Evolutionary conservation across 202 grass and related monocot species (phyloP), one percentile per base, ranked within the genome.

Genomic region (Schoenoplectus tabernaemontani): DNA sequence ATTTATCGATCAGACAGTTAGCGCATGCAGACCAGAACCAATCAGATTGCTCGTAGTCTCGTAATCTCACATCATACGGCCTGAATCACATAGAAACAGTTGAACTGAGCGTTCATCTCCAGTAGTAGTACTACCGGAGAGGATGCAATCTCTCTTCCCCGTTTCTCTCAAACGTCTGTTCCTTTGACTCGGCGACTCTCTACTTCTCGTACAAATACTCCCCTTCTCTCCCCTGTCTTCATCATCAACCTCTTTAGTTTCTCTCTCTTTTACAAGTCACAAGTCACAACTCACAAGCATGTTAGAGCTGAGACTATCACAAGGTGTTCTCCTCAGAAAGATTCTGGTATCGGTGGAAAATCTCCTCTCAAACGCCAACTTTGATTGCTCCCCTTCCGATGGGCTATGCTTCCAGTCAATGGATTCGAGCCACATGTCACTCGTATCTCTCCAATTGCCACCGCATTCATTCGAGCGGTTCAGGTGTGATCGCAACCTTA

Each of bases 371-470:
- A 57, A 71, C 26, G 83, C 58, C 76, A 85, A 85, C 43, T 80
- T 85, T 57, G 76, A 80, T 58, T 85, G 48, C 83, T 79, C 83
- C 62, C 3, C 32, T 32, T 42, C 61, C 1, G 44, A 64, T 2
- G 83, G 83, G 0, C n/a, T 69, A 50, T 73, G 63, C 37, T 63
- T 85, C 51, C 83, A 85, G 76, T 64, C 83, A 56, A 85, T 85
- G 83, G 83, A 85, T 42, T 80, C 83, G 8, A 62, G 48, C 76
- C 83, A 80, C 64, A 76, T 85, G 46, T 76, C 83, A 13, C 76
- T 85, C 23, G 64, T 79, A 44, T 64, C 83, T 33, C 83, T 85
- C 24, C 83, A 79, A 56, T 78, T 85, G 41, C 6, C 26, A 37
- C 53, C 61, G 0, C 64, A 79, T 44, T 53, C 56, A 22, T 85